Base-by-base conservation (phyloP, 1,284 basidiomycete genomes). In the Uromyces viciae-fabae region DNA sequence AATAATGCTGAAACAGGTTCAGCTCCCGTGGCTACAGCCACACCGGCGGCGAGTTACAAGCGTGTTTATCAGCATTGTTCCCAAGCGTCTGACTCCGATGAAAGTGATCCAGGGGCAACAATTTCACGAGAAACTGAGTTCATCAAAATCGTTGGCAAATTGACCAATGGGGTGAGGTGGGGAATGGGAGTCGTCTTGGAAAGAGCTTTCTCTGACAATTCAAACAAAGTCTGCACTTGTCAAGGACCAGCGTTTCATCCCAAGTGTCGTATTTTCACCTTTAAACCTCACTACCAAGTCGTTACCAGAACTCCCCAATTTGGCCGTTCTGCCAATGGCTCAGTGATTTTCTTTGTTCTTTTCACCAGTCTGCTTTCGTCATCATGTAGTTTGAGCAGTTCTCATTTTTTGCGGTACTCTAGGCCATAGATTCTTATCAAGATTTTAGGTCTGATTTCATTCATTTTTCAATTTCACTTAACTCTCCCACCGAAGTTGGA, bases 401-500 rank as follows among this genome's bases (percentile, higher is more conserved):
- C 49, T 25, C 28, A 17, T 46, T 62, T 42, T 36, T n/a, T 36
- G 14, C 2, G 11, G 43, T 62, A n/a, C n/a, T 49, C 62, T n/a
- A 84, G 84, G 66, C 84, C 31, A 86, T 88, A 52, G 95, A 99
- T 87, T 95, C 95, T 0, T 98, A 91, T 86, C 90, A 90, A 81
- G 92, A 90, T 1, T 98, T 98, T 87, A 91, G 96, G 43, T 97
- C 95, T 9, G 92, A 98, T 86, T 97, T 94, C 85, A 91, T 98
- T 81, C 96, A 99, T 87, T 90, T 97, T 77, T 95, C 94, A 0
- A 89, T 96, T 66, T 98, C 95, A 0, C 88, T 98, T 82, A 90
- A 90, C 49, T 93, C 93, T 5, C 71, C 81, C 36, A 72, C 79
- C 38, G 79, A 81, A 52, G 52, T 40, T 31, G 62, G 60, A 46